Conservation (phyloP, 1,284 basidiomycete genomes). For the Ceratobasidium sp. region DNA sequence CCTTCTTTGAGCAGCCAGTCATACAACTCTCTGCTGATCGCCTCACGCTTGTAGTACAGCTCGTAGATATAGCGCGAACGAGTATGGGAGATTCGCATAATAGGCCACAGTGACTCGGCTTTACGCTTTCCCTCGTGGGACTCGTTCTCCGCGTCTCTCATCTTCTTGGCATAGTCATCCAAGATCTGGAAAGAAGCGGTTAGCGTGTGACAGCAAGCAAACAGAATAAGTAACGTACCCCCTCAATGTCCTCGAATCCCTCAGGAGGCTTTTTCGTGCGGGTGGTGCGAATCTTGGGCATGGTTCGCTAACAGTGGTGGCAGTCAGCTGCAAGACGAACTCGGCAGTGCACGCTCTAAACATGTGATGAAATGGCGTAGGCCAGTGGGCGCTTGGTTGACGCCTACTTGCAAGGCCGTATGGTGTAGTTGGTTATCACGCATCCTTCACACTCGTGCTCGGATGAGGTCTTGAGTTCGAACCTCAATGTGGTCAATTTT, state of each 20-base stretch:
- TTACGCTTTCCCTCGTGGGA: slow-evolving; percentile 97
- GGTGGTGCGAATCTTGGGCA: slow-evolving; percentile 96
- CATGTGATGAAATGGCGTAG: too few species aligned
- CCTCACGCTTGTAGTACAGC: slow-evolving; percentile 97
- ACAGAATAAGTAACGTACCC: slow-evolving; percentile 56
- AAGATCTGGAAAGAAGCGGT: slow-evolving; percentile 67
- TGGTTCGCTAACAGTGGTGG: slow-evolving; percentile 51
- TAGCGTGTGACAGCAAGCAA: not conserved
- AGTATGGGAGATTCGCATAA: slow-evolving; percentile 97
- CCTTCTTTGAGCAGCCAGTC: slow-evolving; percentile 99
- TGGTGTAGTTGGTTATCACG: slow-evolving; percentile 40
- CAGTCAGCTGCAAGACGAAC: not conserved
- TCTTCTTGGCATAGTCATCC: slow-evolving; percentile 95
- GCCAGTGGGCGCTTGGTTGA: too few species aligned
- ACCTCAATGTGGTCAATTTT: slow-evolving; percentile 26
- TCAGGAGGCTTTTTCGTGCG: slow-evolving; percentile 96
- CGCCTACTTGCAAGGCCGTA: slow-evolving; percentile 2
- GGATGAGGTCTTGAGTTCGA: slow-evolving; percentile 38
- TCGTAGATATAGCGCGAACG: slow-evolving; percentile 98
- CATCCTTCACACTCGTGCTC: slow-evolving; percentile 30
- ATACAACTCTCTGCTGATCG: slow-evolving; percentile 91
- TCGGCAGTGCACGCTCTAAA: not conserved
- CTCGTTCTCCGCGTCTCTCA: slow-evolving; percentile 97
- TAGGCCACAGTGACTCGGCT: slow-evolving; percentile 97
- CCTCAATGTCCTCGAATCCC: slow-evolving; percentile 95